phyloP scores from a whole-genome alignment of 352 stramenopile genomes.

The Globisporangium perplexum region DNA sequence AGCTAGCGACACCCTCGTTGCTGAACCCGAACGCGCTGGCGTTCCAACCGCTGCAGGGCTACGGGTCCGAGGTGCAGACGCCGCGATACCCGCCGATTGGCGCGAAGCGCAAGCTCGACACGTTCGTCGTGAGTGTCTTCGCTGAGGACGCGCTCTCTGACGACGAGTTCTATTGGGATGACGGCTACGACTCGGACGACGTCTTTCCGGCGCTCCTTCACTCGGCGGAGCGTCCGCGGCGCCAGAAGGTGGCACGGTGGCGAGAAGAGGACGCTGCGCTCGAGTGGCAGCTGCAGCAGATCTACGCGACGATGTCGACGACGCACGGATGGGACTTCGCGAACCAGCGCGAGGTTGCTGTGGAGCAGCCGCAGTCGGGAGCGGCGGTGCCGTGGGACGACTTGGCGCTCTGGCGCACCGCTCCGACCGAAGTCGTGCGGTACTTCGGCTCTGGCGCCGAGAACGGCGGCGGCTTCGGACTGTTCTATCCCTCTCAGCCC shows the following conservation, averaged over 20 bases:
- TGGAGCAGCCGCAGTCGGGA: background rate
- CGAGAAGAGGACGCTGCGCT: constrained; percentile 47
- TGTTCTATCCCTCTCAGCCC: constrained; percentile 17
- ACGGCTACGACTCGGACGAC: constrained; percentile 5
- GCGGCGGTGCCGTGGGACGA: constrained; percentile 35
- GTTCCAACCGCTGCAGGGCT: constrained; percentile 37
- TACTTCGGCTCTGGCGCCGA: constrained; percentile 45
- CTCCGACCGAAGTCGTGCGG: constrained; percentile 63
- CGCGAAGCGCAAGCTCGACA: constrained; percentile 68
- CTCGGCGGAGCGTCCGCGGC: background rate
- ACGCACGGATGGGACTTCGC: constrained; percentile 78
- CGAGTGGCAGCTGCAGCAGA: constrained; percentile 62
- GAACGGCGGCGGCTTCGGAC: constrained; percentile 15
- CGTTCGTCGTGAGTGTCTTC: constrained; percentile 53
- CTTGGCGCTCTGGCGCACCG: constrained; percentile 54
- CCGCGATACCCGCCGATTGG: constrained; percentile 2
- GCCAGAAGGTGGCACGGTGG: constrained; percentile 17
- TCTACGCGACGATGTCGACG: constrained; percentile 64
- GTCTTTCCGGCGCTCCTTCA: background rate
- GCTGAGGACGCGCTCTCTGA: constrained; percentile 20
- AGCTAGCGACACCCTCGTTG: constrained; percentile 10
- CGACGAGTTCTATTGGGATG: constrained; percentile 17
- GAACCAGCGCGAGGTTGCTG: constrained; percentile 39
- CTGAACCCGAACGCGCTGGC: constrained; percentile 58
- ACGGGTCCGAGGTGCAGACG: background rate